Evolutionary conservation across 169 alveolate genomes (phyloP), one percentile per base, ranked within the genome.

Genomic region (Prorocentrum cordatum): DNA sequence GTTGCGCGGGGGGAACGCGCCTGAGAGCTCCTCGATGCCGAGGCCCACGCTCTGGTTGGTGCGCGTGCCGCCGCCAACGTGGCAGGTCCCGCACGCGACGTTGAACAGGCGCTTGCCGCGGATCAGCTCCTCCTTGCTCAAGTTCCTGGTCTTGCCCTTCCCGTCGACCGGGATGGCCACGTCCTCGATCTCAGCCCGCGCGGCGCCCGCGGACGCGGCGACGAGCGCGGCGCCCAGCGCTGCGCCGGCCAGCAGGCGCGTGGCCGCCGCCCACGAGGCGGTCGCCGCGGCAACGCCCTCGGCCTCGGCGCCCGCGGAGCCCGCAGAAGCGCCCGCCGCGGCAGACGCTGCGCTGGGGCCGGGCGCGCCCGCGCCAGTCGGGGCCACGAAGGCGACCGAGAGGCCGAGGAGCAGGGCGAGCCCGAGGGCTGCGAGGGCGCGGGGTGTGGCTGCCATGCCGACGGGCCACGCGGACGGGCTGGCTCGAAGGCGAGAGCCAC

Each of bases 31-130:
- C 72, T 75, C 86, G 39, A 75, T 54, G 33, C 54, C 86, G 72
- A 75, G 71, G 72, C 86, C 86, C 7, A 75, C 86, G 86, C 54
- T 75, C 54, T 73, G 84, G 84, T 73, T 73, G 39, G 84, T 73
- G 67, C 84, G 84, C 54, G 84, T 73, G 84, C 84, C 84, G 20
- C 84, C 84, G 42, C 84, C 84, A 35, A 73, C 84, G 47, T 73
- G 84, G 68, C 84, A 73, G 35, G 84, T 33, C 24, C 70, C 66
- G 68, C 84, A 73, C 70, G 84, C 84, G 3, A 68, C 84, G 50
- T 45, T 73, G 64, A 73, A 73, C 35, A 73, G 58, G 47, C 84
- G 84, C 70, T 73, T 73, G 68, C 84, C 84, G 6, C 84, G 84
- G 31, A 45, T 68, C 70, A 73, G 42, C 68, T 73, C 70, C 84